Evolutionary conservation across 768 basidiomycete species (phyloP), one percentile per base, ranked within the genome.

Genomic region (Baorangia bicolor): DNA sequence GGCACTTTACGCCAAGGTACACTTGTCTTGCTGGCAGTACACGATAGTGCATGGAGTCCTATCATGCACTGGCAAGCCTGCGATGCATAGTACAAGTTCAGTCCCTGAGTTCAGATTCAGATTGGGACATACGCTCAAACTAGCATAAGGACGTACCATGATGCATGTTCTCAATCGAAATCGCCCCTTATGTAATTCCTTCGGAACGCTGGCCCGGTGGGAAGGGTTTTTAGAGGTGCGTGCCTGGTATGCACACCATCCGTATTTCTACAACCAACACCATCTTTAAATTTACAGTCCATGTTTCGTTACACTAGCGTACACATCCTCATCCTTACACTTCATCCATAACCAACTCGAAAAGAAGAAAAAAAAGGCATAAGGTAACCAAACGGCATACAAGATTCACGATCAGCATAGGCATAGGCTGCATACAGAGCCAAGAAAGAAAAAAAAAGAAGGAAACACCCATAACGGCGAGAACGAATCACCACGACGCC

Each of bases 351-450:
- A 35, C 14, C 14, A 20, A 8, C 9, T 34, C 2, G 20, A 16
- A 3, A 14, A 25, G 3, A 2, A 21, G 8, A 27, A 28, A 12
- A 13, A 14, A 23, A 20, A 34, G 14, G 43, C 58, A 58, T 42
- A 28, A 9, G n/a, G 18, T 11, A 9, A n/a, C 21, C 14, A 44
- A 47, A 33, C 57, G n/a, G n/a, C n/a, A 37, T 53, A 59, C 23
- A 37, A 21, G 10, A 23, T 8, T 30, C 57, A 54, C 44, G 31
- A 16, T 28, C 4, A 40, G 51, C 46, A 60, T 54, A 53, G 30
- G 51, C 46, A 60, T 54, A 53, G 30, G 20, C 38, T 25, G 38
- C 45, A 60, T 59, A 47, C 16, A 4, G 11, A 6, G 8, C 4
- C 3, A 12, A 5, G 13, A 35, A 3, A 25, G 1, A 41, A 27